phyloP scores from a whole-genome alignment of 768 basidiomycete genomes.

The Boletus subcaerulescens region DNA sequence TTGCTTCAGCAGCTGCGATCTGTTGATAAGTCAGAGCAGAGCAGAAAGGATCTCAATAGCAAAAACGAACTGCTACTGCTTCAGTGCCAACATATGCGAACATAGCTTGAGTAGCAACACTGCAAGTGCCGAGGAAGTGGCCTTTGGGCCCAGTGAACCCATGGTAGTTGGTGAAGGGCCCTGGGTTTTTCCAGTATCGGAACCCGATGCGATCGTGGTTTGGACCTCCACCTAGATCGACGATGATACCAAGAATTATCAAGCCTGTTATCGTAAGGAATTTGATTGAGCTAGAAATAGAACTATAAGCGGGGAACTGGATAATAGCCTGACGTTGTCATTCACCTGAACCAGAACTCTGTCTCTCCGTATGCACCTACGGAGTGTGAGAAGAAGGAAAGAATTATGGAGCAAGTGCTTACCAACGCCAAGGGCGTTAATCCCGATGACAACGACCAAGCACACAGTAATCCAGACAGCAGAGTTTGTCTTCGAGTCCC shows the following conservation, averaged over 20 bases:
- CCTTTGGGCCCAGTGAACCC: background rate
- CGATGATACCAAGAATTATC: slow-evolving; percentile 2
- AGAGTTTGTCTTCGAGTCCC: background rate
- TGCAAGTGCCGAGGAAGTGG: slow-evolving; percentile 4
- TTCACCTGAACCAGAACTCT: slow-evolving; percentile 7
- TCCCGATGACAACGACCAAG: slow-evolving; percentile 1
- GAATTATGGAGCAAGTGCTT: background rate
- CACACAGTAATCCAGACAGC: background rate
- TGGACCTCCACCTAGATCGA: slow-evolving; percentile 4
- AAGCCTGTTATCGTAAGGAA: background rate
- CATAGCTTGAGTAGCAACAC: slow-evolving; percentile 1
- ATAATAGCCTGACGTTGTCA: too few species aligned
- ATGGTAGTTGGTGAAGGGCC: background rate
- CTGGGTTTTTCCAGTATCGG: slow-evolving; percentile 41
- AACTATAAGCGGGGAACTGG: background rate
- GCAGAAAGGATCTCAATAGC: background rate
- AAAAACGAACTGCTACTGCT: slow-evolving; percentile 2
- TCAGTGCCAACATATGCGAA: slow-evolving; percentile 3
- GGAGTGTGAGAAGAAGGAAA: background rate
- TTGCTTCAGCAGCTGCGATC: slow-evolving; percentile 4
- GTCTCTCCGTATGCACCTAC: slow-evolving; percentile 6
- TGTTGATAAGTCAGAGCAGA: background rate
- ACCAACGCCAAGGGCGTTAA: background rate
- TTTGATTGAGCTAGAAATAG: background rate
- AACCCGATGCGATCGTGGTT: slow-evolving; percentile 14